Evolutionary conservation across 176 grass and related monocot genomes (phyloP).

Genomic region (Hordeum marinum): DNA sequence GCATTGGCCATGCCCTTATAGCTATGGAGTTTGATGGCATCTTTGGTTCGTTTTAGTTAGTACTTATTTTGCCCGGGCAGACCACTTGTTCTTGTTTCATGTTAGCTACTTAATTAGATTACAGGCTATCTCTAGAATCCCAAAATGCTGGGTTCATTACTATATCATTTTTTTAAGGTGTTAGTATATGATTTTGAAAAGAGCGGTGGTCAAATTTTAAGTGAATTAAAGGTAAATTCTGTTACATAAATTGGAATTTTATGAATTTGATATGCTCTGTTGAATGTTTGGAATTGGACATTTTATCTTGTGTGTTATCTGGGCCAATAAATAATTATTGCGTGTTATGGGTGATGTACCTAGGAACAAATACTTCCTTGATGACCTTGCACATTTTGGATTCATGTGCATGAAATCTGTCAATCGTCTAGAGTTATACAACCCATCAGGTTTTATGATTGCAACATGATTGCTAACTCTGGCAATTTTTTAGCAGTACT

Average conservation of each 20-base stretch:
- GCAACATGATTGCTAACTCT: not conserved
- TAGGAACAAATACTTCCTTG: not conserved
- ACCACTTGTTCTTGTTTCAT: too few relatives aligned
- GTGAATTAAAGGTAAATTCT: not conserved
- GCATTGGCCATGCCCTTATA: too few relatives aligned
- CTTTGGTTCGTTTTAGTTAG: too few relatives aligned
- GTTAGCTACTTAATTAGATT: not conserved
- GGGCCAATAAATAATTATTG: too few relatives aligned
- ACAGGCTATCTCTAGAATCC: not conserved
- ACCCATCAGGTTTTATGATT: too few relatives aligned
- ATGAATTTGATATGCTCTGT: not conserved
- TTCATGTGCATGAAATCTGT: not conserved
- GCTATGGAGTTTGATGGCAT: not conserved
- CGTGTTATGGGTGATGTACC: not conserved
- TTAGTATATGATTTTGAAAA: not conserved
- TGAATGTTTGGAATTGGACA: not conserved
- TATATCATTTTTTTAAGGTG: too few relatives aligned
- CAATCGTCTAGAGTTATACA: not conserved
- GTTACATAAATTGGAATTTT: not conserved
- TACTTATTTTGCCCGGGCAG: too few relatives aligned
- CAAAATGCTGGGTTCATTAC: not conserved
- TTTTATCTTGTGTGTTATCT: not conserved
- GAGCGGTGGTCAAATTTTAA: not conserved
- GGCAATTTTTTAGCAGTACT: not conserved
- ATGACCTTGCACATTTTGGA: not conserved